Evolutionary conservation across 768 basidiomycete species (phyloP).

Genomic region (Lenzites betulinus): DNA sequence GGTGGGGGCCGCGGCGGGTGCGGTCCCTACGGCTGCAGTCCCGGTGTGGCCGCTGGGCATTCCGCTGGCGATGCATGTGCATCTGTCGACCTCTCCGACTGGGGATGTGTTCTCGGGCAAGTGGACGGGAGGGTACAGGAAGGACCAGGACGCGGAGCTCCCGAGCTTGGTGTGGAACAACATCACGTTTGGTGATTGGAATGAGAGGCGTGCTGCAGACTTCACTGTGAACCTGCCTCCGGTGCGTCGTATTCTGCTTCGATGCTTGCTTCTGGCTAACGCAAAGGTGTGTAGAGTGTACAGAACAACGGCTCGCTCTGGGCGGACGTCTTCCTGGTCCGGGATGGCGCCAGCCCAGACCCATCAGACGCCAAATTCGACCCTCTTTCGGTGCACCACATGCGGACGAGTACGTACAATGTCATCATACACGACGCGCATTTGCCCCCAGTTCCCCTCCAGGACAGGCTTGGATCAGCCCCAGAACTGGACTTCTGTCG

Average conservation of each 20-base stretch:
- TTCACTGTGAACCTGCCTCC: constrained; percentile 67
- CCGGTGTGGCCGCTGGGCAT: constrained; percentile 65
- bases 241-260: constrained; percentile 38
- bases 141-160: constrained; percentile 52
- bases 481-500: too few species aligned
- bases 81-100: constrained; percentile 66
- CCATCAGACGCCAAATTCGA: constrained; percentile 57
- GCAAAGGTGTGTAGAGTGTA: constrained; percentile 52
- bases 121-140: constrained; percentile 52
- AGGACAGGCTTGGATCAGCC: too few species aligned
- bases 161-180: constrained; percentile 78
- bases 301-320: constrained; percentile 79
- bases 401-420: constrained; percentile 65
- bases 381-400: constrained; percentile 61
- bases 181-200: constrained; percentile 77
- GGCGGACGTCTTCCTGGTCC: constrained; percentile 79
- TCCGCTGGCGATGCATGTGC: constrained; percentile 69
- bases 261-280: background rate
- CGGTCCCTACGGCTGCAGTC: constrained; percentile 53
- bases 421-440: too few species aligned
- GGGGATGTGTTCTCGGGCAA: constrained; percentile 60
- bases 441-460: too few species aligned
- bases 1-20: constrained; percentile 33
- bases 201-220: constrained; percentile 55
- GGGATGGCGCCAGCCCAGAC: constrained; percentile 65